phyloP scores from a whole-genome alignment of 23 red algal genomes.

The Chondrus crispus region DNA sequence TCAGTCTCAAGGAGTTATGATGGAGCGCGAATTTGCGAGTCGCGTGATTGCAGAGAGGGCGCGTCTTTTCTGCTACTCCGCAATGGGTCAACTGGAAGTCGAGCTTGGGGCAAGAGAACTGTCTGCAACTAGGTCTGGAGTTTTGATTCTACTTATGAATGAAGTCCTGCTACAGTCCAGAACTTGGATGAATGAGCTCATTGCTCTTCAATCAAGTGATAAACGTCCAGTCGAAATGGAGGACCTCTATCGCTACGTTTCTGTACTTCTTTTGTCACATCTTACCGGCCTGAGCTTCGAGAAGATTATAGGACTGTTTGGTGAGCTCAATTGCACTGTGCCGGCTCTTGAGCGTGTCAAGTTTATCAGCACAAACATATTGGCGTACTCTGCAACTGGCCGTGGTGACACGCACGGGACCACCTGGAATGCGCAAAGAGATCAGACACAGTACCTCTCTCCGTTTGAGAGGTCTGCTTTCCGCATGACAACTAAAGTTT shows the following conservation, averaged over 20 bases:
- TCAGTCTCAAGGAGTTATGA: background rate
- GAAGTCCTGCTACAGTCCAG: background rate
- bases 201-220: background rate
- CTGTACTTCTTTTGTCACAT: background rate
- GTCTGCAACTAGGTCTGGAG: background rate
- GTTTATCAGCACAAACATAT: background rate
- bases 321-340: background rate
- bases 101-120: background rate
- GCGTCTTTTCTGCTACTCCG: background rate
- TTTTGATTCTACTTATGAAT: background rate
- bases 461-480: slow-evolving; percentile 4
- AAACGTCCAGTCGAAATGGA: background rate
- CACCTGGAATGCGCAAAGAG: background rate
- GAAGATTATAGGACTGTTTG: background rate
- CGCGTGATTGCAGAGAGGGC: background rate
- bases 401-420: background rate
- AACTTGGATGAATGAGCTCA: slow-evolving; percentile 2
- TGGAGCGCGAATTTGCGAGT: background rate
- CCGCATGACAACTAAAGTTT: background rate
- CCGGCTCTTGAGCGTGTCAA: background rate
- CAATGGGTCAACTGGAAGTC: background rate
- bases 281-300: background rate
- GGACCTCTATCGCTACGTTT: slow-evolving; percentile 8
- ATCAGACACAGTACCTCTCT: background rate
- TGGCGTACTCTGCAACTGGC: background rate